Evolutionary conservation across 1,139 yeast genomes (phyloP), one percentile per base, ranked within the genome.

Genomic region (Yamadazyma jaroonii): DNA sequence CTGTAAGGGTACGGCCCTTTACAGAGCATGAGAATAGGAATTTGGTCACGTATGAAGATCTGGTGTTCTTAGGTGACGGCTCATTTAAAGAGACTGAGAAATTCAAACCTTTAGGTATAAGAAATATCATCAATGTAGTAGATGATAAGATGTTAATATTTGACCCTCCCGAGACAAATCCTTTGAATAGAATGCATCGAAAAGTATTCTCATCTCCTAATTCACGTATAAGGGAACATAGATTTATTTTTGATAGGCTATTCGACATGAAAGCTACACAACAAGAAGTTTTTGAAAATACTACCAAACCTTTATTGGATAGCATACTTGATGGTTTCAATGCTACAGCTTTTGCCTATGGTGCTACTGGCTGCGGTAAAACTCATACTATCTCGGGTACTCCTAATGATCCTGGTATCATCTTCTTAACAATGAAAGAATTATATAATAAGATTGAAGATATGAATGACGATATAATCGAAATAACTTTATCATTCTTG

Each of bases 361-460:
- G 53, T 6, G 96, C 96, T 21, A 89, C 98, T 0, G 98, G 98
- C 0, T 92, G 97, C 59, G 98, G 98, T n/a, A 90, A 90, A 56
- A 89, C 97, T 0, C 89, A 84, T 56, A 90, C 97, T 0, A 86
- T 90, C 29, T 77, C 83, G 59, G 96, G 97, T 0, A 76, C 81
- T 0, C 72, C 81, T 0, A 73, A 74, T 1, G 65, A 76, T 26
- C 96, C 96, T 0, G 97, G 96, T 0, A 77, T 90, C 14, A 83
- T 88, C 1, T 86, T 83, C 49, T 62, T 82, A 37, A 83, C 96
- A 0, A 81, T 87, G 84, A 70, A 77, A 47, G 95, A 86, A 45
- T 64, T 90, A 26, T 89, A 83, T 55, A 64, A 66, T 15, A 67
- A 71, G 42, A 84, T 88, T 24, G 81, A 77, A 6, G 65, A 62